A percentile compares a stretch with the other conserved stretches of the same genome.
Conservation (phyloP, 1,139 yeast genomes). For the Scheffersomyces quercinus region DNA sequence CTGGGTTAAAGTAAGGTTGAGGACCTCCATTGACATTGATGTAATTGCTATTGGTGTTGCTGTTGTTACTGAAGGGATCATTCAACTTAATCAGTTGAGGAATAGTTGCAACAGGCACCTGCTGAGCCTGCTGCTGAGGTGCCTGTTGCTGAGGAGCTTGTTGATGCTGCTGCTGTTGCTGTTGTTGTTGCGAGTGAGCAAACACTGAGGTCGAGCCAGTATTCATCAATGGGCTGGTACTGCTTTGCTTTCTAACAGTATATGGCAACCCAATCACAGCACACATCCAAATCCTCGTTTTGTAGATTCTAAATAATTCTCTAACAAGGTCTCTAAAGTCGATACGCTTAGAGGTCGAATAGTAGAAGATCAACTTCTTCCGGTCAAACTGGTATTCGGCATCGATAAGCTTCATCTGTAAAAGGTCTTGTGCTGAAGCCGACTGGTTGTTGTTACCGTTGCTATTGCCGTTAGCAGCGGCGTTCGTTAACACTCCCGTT, state of each 20-base stretch:
- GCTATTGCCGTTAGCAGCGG: slow-evolving; percentile 7
- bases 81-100: slow-evolving; percentile 1
- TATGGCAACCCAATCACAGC: slow-evolving; percentile 26
- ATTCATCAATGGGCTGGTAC: slow-evolving; percentile 5
- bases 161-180: slow-evolving; percentile 1
- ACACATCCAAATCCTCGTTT: slow-evolving; percentile 31
- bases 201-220: not conserved
- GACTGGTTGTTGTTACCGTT: slow-evolving; percentile 5
- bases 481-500: slow-evolving; percentile 12
- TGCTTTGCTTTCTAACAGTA: slow-evolving; percentile 3
- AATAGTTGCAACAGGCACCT: too few species aligned
- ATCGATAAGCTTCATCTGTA: slow-evolving; percentile 24
- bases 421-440: slow-evolving; percentile 14
- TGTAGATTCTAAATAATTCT: slow-evolving; percentile 25
- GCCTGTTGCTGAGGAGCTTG: slow-evolving; percentile 4
- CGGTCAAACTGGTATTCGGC: slow-evolving; percentile 30
- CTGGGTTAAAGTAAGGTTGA: slow-evolving; percentile 1
- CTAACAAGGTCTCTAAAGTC: slow-evolving; percentile 29
- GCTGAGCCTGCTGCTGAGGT: slow-evolving; percentile 4
- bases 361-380: slow-evolving; percentile 27
- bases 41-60: slow-evolving; percentile 1
- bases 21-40: not conserved
- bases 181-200: slow-evolving; percentile 2
- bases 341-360: slow-evolving; percentile 22
- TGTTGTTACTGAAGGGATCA: slow-evolving; percentile 5